Base-by-base conservation (phyloP, 179 eudicot genomes). In the Actinidia chinensis region DNA sequence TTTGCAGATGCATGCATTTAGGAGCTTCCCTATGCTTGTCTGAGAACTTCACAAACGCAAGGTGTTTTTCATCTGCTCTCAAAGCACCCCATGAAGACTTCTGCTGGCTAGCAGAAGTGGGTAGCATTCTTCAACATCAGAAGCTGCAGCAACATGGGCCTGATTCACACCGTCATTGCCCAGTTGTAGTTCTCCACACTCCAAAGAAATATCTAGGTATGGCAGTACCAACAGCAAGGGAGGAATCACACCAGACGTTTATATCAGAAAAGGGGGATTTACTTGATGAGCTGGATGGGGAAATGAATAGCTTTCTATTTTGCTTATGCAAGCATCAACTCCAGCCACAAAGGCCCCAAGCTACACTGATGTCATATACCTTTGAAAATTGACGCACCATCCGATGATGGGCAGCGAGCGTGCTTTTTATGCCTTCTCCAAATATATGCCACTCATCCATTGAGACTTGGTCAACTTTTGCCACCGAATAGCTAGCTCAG, bases 161-260 rank as follows among this genome's bases (percentile, higher is more conserved):
- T 80, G 93, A 75, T 84, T 84, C 23, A 88, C 63, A 78, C 82
- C 88, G n/a, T 28, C 93, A 82, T 68, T 83, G 91, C 40, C 80
- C 89, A 74, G 89, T 47, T 94, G 90, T 82, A 97, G 87, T 86
- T 97, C 94, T 84, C 94, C 99, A 86, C 99, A 97, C 74, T 88
- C 89, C 97, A 90, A 97, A 94, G 86, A 97, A 97, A 15, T 97
- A 88, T 82, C 99, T 18, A 97, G 90, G 73, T 91, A 97, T 17
- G 99, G 98, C 75, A 97, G 97, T 88, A 56, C 99, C 98, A 64
- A 97, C 93, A 43, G 98, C 97, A 72, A 97, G 97, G 97, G 92
- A 74, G 98, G 88, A 77, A 81, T 84, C 4, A 88, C 88, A 76
- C 87, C 88, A 55, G 98, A 84, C 73, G 94, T 88, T 85, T 92